phyloP scores from a whole-genome alignment of 73 alveolate genomes.

The Paramecium primaurelia region DNA sequence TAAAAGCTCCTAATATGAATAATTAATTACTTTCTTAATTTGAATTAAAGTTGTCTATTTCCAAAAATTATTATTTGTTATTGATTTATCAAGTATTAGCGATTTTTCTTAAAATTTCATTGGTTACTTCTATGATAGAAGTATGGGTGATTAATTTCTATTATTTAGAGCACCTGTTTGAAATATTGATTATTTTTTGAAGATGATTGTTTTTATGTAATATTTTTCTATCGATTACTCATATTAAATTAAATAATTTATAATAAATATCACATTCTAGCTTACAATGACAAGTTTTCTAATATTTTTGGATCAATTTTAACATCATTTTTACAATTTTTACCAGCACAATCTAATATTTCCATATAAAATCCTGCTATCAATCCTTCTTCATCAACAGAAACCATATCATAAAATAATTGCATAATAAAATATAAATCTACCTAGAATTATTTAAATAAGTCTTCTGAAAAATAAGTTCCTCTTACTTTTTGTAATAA shows the following conservation, averaged over 20 bases:
- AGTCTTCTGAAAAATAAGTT: background rate
- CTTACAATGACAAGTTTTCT: background rate
- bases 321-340: background rate
- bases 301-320: background rate
- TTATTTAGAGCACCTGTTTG: background rate
- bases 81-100: background rate
- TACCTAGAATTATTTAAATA: constrained; percentile 35
- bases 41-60: background rate
- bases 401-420: constrained; percentile 38
- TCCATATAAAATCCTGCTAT: constrained; percentile 43
- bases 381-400: constrained; percentile 59
- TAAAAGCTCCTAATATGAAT: background rate
- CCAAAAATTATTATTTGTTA: background rate
- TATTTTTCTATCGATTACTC: background rate
- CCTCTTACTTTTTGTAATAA: constrained; percentile 35
- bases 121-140: too few species aligned
- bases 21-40: background rate
- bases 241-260: background rate
- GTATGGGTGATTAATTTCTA: background rate
- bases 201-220: background rate
- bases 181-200: background rate
- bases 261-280: background rate
- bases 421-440: constrained; percentile 49
- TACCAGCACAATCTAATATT: constrained; percentile 49
- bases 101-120: background rate